Percentiles rank a stretch among this genome's conserved stretches.
Evolutionary conservation across 2,329 filamentous ascomycete genomes (phyloP).

Genomic region (Penicillium janthinellum): DNA sequence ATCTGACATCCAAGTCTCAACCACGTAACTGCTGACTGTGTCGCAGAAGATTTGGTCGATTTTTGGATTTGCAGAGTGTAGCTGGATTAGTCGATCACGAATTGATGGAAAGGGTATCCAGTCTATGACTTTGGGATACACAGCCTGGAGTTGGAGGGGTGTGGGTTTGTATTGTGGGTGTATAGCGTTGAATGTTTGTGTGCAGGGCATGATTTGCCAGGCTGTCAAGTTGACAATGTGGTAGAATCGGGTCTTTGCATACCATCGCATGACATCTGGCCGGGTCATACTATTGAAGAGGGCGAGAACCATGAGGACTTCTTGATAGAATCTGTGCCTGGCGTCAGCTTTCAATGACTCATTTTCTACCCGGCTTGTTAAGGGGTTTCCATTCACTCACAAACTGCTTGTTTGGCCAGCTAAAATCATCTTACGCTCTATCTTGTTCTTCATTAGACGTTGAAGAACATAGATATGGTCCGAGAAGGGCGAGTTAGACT

Average conservation of each 20-base stretch:
- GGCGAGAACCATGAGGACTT: constrained; percentile 13
- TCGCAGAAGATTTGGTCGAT: not conserved
- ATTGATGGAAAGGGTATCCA: not conserved
- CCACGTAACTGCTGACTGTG: not conserved
- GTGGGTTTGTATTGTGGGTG: not conserved
- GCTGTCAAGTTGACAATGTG: constrained; percentile 18
- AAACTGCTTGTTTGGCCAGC: not conserved
- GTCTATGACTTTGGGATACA: not conserved
- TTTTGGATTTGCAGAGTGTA: not conserved
- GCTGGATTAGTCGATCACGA: not conserved
- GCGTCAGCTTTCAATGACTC: not conserved
- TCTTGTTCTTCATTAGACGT: not conserved
- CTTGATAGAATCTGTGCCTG: not conserved
- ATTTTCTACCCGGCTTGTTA: not conserved
- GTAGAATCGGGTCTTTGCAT: constrained; percentile 19
- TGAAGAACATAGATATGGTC: not conserved
- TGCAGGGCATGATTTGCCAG: constrained; percentile 12
- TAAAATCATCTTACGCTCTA: not conserved
- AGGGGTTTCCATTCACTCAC: not conserved
- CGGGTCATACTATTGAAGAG: constrained; percentile 17
- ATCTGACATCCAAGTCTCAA: not conserved
- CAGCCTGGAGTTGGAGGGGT: not conserved
- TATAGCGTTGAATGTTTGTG: not conserved
- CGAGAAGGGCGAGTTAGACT: not conserved
- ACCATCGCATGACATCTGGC: constrained; percentile 18